phyloP scores from a whole-genome alignment of 2,329 filamentous ascomycete species.

The Graphium sp. region DNA sequence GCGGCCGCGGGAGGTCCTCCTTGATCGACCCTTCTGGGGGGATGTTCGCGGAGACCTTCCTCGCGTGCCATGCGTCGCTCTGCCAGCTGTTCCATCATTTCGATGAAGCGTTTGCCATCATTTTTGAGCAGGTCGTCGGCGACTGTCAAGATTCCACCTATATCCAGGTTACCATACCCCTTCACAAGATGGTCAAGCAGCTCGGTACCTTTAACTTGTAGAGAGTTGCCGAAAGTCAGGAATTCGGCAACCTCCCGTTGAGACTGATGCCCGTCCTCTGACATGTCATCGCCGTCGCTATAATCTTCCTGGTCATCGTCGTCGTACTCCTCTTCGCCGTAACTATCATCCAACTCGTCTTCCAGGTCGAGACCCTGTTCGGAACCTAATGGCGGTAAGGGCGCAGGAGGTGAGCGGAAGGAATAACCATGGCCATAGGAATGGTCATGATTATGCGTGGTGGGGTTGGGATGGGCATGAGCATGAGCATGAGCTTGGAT shows the following conservation, averaged over 20 bases:
- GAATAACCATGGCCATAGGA: slow-evolving; percentile 39
- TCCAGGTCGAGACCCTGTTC: slow-evolving; percentile 44
- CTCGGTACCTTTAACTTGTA: slow-evolving; percentile 71
- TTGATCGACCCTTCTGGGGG: slow-evolving; percentile 12
- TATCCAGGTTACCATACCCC: slow-evolving; percentile 25
- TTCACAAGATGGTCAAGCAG: slow-evolving; percentile 24
- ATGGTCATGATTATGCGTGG: slow-evolving; percentile 43
- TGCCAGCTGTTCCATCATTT: slow-evolving; percentile 99
- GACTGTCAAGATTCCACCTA: slow-evolving; percentile 95
- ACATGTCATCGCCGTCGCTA: slow-evolving; percentile 48
- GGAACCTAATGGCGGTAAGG: no score
- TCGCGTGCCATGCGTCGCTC: slow-evolving; percentile 95
- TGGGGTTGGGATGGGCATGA: slow-evolving; percentile 38
- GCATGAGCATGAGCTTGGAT: slow-evolving; percentile 54
- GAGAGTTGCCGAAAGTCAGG: slow-evolving; percentile 92
- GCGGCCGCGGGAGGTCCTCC: slow-evolving; percentile 36
- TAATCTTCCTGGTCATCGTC: slow-evolving; percentile 35
- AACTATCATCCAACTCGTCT: slow-evolving; percentile 30
- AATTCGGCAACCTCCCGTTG: slow-evolving; percentile 64
- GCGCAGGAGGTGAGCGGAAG: no score
- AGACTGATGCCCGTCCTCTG: slow-evolving; percentile 49
- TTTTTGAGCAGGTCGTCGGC: slow-evolving; percentile 97
- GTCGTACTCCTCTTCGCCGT: slow-evolving; percentile 38
- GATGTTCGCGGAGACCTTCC: slow-evolving; percentile 39
- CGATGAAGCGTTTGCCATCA: slow-evolving; percentile 98